Base-by-base conservation (phyloP, 768 basidiomycete species). In the Serendipita sp. region DNA sequence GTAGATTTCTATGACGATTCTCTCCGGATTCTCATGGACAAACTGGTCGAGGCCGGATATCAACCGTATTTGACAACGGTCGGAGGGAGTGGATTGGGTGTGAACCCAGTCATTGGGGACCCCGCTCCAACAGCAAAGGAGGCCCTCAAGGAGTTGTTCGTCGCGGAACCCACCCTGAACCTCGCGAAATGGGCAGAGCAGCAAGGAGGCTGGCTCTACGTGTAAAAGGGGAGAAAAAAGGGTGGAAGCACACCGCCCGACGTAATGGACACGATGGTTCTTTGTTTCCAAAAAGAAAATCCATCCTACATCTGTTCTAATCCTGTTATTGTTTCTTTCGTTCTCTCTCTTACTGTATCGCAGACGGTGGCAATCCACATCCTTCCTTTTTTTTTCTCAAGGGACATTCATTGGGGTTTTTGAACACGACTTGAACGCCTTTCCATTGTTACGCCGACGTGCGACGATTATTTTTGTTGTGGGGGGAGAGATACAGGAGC, bases 71-170 rank as follows among this genome's bases (percentile, higher is more conserved):
- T 90, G 67, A 94, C 95, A 38, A 82, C 88, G 62, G 90, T 99
- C 58, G 96, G 96, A 16, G 96, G 96, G 62, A 85, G 84, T 67
- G 95, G 95, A 9, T 79, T 95, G 17, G 95, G 95, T 64, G 81
- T 99, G 20, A 42, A 28, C 24, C 45, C 48, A 53, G 50, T 34
- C 44, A 22, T 34, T 22, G 63, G 31, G 42, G 24, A 60, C 51
- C 56, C 45, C 0, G 26, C 65, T 30, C 51, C 48, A 45, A 33
- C 33, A 43, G 31, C 22, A 16, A 22, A 22, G 1, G 51, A 53
- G 16, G 31, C 17, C 60, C 70, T 70, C 64, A 68, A 67, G 62
- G 68, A 66, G 68, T 74, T 67, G 5, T 82, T 85, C 67, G 77
- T 79, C 67, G 74, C 67, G 45, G 73, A 74, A 61, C 60, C 72